Evolutionary conservation across 2,329 filamentous ascomycete species (phyloP), one percentile per base, ranked within the genome.

Genomic region (Aspergillus pseudonomiae): DNA sequence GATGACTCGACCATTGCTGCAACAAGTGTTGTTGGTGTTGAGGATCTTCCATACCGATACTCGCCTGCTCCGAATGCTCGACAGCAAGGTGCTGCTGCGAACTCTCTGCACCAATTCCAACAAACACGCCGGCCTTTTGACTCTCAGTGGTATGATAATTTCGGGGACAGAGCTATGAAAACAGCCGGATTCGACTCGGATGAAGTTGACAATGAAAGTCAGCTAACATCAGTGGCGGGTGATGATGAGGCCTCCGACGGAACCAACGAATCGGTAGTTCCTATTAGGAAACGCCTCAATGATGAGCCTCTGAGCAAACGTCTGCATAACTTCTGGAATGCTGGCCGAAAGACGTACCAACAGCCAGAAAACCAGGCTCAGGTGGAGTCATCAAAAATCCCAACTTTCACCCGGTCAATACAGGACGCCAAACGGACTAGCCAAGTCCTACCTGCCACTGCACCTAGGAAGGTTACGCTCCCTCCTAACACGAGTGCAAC

Each of bases 1-100:
- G 79, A 81, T 70, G 79, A 81, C 65, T 80, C 79, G 4, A 80
- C 79, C 7, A 74, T 79, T 68, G 75, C 73, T 2, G 75, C 70
- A 24, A 77, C 74, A 26, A 80, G 81, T 71, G 63, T 82, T 61
- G 65, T 78, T 59, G 75, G 71, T 34, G 68, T 66, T 60, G 76
- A 78, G 46, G 75, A 77, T 57, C 63, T 63, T 56, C 70, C 73
- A 32, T 66, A 70, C 39, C 71, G 71, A 56, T 62, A 66, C 52
- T 62, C 68, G 21, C 67, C 65, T 21, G 67, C 66, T 45, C 59
- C 50, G 7, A 68, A 68, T 59, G 62, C 63, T 55, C 70, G 66
- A 48, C 69, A 65, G 56, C 65, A 69, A 30, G 70, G 66, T 16
- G 68, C 67, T 3, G 67, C 69, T 12, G 64, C 67, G 12, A 67